A percentile compares a stretch with the other conserved stretches of the same genome.
These are phyloP conservation scores for Catunica adiposa DNA, from an alignment of 2,329 filamentous ascomycete species.

Conservation along the genomic window DNA sequence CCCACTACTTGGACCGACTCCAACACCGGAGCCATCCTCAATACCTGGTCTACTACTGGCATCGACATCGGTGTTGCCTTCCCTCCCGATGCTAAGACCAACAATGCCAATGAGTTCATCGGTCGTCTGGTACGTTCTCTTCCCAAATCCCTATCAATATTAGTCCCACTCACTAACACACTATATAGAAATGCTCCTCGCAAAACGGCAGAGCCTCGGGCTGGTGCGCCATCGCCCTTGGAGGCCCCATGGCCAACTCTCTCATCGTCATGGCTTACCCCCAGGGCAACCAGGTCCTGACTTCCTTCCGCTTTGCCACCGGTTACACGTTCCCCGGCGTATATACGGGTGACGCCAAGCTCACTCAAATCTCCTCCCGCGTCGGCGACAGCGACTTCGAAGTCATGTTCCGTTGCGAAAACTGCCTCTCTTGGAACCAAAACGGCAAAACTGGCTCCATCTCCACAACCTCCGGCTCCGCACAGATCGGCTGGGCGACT, in stretches of 20 bases:
- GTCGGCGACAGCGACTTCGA: conserved; percentile 43
- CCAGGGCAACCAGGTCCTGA: conserved; percentile 34
- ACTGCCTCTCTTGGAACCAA: conserved; percentile 32
- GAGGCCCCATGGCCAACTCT: conserved; percentile 39
- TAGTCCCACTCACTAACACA: conserved; percentile 24
- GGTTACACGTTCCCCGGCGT: conserved; percentile 42
- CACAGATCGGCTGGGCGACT: conserved; percentile 41
- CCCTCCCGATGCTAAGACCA: conserved; percentile 30
- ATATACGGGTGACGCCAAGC: conserved; percentile 44
- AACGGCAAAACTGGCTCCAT: conserved; percentile 27
- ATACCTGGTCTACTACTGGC: conserved; percentile 7
- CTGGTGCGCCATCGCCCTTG: conserved; percentile 42
- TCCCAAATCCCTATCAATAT: conserved; percentile 20
- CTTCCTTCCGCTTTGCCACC: conserved; percentile 39
- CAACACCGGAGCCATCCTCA: conserved; percentile 8
- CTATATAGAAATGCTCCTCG: conserved; percentile 11
- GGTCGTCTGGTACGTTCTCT: conserved; percentile 33
- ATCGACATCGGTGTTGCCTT: conserved; percentile 31
- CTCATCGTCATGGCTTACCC: conserved; percentile 44
- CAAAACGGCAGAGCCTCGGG: conserved; percentile 24
- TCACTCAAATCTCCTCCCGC: conserved; percentile 42
- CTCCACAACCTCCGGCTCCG: conserved; percentile 27
- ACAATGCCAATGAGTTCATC: conserved; percentile 39
- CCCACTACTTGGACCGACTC: conserved; percentile 9
- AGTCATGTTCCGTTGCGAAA: conserved; percentile 27